These are phyloP conservation scores for Aspergillus brasiliensis DNA, from an alignment of 2,329 filamentous ascomycete species.

Conservation along the genomic window DNA sequence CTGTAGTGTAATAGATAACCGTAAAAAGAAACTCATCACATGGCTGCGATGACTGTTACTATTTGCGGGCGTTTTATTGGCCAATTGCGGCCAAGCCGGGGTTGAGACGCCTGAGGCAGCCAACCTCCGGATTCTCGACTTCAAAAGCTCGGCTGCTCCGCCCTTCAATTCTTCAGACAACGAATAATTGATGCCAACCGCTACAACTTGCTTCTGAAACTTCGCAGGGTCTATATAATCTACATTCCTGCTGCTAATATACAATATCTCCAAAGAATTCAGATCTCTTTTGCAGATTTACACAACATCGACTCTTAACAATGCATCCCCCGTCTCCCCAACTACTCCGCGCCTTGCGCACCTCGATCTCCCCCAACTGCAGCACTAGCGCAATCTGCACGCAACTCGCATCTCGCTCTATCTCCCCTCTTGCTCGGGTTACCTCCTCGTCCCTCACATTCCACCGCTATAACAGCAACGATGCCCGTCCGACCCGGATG, in stretches of 20 bases:
- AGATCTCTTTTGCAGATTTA: neutral
- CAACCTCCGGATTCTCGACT: neutral
- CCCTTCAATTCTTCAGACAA: neutral
- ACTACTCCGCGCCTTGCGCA: conserved; percentile 46
- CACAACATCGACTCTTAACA: neutral
- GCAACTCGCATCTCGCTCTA: conserved; percentile 16
- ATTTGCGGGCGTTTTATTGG: conserved; percentile 10
- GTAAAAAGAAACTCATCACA: too few relatives aligned
- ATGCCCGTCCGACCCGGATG: conserved; percentile 33
- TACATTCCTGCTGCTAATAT: neutral
- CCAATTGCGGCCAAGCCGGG: neutral
- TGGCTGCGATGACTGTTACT: neutral
- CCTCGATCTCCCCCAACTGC: conserved; percentile 29
- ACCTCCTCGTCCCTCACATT: neutral
- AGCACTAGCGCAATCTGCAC: conserved; percentile 15
- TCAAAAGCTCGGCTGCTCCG: neutral
- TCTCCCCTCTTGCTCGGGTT: conserved; percentile 1
- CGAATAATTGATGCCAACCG: neutral
- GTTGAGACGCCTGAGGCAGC: neutral
- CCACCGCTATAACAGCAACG: conserved; percentile 28
- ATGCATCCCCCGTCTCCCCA: conserved; percentile 47
- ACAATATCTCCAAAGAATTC: neutral
- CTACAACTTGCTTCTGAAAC: neutral
- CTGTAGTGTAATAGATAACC: neutral
- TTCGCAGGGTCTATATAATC: neutral